Evolutionary conservation across 192 early-diverging fungal species (phyloP).

Genomic region (Coemansia guatemalensis): DNA sequence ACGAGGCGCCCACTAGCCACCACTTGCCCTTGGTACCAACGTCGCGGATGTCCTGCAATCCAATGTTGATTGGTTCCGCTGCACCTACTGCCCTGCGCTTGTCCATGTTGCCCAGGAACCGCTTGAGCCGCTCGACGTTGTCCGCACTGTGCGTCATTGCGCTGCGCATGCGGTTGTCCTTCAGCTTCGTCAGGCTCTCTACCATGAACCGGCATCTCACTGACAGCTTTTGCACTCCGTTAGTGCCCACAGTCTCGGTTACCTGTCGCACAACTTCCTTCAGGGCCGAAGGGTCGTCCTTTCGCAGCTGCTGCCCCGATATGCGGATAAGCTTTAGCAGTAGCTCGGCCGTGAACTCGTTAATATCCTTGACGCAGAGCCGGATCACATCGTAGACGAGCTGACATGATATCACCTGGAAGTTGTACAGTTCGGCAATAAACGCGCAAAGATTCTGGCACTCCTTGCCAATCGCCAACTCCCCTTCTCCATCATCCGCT

Average conservation of each 20-base stretch:
- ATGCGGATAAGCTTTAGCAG: constrained; percentile 71
- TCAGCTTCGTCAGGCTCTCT: constrained; percentile 89
- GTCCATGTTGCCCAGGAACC: constrained; percentile 68
- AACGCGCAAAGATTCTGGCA: constrained; percentile 80
- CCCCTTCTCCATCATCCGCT: constrained; percentile 46
- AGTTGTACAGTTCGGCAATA: constrained; percentile 86
- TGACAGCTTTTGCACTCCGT: constrained; percentile 36
- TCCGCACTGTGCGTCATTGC: constrained; percentile 60
- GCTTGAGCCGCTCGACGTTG: constrained; percentile 72
- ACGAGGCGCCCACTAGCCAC: constrained; percentile 97
- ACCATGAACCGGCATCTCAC: constrained; percentile 88
- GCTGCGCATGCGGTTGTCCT: constrained; percentile 86
- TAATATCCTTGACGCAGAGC: constrained; percentile 65
- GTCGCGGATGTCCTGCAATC: constrained; percentile 79
- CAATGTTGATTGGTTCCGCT: constrained; percentile 78
- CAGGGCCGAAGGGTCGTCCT: constrained; percentile 87
- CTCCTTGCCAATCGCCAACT: constrained; percentile 60
- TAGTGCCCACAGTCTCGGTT: constrained; percentile 33
- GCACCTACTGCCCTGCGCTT: constrained; percentile 48
- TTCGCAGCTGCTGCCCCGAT: constrained; percentile 80
- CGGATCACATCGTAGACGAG: constrained; percentile 87
- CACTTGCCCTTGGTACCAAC: constrained; percentile 90
- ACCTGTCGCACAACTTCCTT: constrained; percentile 80
- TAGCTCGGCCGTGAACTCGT: constrained; percentile 86
- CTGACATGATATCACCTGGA: constrained; percentile 79